Evolutionary conservation across 495 filamentous ascomycete species (phyloP).

Genomic region (Penicillium odoratum): DNA sequence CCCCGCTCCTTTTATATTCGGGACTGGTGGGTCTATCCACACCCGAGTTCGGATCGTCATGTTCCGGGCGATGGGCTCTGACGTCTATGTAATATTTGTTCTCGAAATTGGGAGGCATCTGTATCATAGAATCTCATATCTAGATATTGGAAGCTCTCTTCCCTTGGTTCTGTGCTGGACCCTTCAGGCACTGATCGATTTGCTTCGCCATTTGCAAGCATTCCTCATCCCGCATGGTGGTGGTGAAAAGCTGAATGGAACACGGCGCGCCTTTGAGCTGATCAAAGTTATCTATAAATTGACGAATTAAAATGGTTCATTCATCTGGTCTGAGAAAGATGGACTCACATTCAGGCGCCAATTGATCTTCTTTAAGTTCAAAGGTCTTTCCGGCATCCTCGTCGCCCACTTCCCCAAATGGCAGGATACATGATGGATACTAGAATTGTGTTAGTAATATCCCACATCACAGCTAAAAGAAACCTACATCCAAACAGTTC

Average conservation of each 20-base stretch:
- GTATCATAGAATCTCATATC: background rate
- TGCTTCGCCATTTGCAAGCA: slow-evolving; percentile 27
- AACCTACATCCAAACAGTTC: slow-evolving; percentile 48
- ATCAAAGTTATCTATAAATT: slow-evolving; percentile 19
- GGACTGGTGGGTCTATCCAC: background rate
- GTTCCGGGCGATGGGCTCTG: background rate
- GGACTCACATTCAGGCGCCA: background rate
- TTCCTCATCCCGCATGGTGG: slow-evolving; percentile 28
- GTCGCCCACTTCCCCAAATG: slow-evolving; percentile 22
- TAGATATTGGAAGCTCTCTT: background rate
- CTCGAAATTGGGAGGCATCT: background rate
- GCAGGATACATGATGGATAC: slow-evolving; percentile 37
- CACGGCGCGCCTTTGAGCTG: slow-evolving; percentile 23
- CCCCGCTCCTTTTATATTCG: background rate
- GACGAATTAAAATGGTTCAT: background rate
- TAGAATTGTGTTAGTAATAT: slow-evolving; percentile 7
- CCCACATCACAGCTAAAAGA: background rate
- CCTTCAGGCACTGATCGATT: slow-evolving; percentile 21
- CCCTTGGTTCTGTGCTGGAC: background rate
- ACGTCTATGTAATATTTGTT: background rate
- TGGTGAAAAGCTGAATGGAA: slow-evolving; percentile 25
- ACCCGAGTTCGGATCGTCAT: slow-evolving; percentile 1
- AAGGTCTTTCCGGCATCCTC: slow-evolving; percentile 16
- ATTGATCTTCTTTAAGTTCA: slow-evolving; percentile 7
- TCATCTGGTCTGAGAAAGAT: background rate